Evolutionary conservation across 2,329 filamentous ascomycete genomes (phyloP).

Genomic region (Ophiostoma ulmi): DNA sequence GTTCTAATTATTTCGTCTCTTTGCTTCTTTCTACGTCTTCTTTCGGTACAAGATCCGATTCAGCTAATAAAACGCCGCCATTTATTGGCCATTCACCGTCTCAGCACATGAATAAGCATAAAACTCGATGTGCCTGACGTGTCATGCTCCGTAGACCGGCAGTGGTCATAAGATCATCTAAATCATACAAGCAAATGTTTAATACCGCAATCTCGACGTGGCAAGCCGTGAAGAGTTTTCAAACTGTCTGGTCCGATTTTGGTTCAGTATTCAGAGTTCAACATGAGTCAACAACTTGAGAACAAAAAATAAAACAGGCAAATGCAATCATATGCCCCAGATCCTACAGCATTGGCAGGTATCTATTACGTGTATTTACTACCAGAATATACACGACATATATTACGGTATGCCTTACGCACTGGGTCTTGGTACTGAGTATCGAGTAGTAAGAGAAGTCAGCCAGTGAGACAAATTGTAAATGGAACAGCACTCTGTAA

Average conservation of each 20-base stretch:
- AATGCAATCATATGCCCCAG: not conserved
- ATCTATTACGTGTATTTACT: not conserved
- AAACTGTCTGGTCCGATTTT: not conserved
- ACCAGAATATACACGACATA: not conserved
- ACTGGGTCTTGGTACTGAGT: not conserved
- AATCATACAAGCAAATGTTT: not conserved
- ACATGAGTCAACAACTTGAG: not conserved
- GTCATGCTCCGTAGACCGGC: conserved; percentile 8
- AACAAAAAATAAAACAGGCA: not conserved
- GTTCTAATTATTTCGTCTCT: too few species aligned
- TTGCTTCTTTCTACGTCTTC: too few species aligned
- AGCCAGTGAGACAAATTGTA: conserved; percentile 3
- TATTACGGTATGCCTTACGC: not conserved
- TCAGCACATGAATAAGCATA: too few species aligned
- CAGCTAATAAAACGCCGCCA: too few species aligned
- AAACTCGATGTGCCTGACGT: not conserved
- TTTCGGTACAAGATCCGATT: too few species aligned
- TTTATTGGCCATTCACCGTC: too few species aligned
- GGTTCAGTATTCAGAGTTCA: not conserved
- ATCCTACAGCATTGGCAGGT: not conserved
- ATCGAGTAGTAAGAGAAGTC: not conserved
- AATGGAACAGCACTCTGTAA: not conserved
- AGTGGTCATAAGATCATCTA: not conserved
- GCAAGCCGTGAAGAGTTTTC: conserved; percentile 6
- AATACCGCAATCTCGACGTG: not conserved